Evolutionary conservation across 768 basidiomycete genomes (phyloP), one percentile per base, ranked within the genome.

Genomic region (Boletellus ananas): DNA sequence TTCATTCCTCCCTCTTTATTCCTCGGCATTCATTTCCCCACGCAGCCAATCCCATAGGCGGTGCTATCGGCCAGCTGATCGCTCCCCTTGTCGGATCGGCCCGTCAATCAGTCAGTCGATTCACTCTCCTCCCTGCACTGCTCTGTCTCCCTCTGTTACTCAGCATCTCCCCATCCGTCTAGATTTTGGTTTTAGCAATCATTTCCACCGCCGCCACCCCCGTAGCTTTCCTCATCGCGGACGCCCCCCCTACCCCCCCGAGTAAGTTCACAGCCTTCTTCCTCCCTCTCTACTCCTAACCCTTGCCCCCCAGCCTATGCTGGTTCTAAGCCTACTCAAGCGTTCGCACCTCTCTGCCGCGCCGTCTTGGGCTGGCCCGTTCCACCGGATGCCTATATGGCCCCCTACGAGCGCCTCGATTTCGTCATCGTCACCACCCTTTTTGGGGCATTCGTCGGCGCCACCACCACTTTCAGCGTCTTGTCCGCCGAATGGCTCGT

Each of bases 131-230:
- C n/a, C 17, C 36, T 11, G 7, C 29, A 7, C 29, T 29, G 8
- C 11, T 29, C 11, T 29, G 29, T 3, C n/a, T 20, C 25, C n/a
- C 7, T 17, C 39, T 6, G 13, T 18, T 43, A 25, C 42, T 27
- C 40, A 23, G n/a, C 44, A 20, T 17, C 10, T 43, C 17, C 13
- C 23, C 20, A 18, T 39, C 6, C 52, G 20, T 25, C 17, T 31
- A 90, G 87, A 74, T 90, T 41, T 70, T 91, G 5, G 70, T 87
- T 6, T 75, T 92, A 18, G 90, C 77, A 2, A 83, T 91, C 51
- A 77, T 90, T 16, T 80, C 79, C 14, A 87, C 85, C 1, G 87
- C 70, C 2, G 77, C 75, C 1, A 61, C 73, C 9, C 88, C 89
- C 0, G 71, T 75, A 17, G 71, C 79, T 3, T 71, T 91, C 41